Percentiles rank a stretch among this genome's conserved stretches.
phyloP scores from a whole-genome alignment of 768 basidiomycete species.

The Boletales sp. region DNA sequence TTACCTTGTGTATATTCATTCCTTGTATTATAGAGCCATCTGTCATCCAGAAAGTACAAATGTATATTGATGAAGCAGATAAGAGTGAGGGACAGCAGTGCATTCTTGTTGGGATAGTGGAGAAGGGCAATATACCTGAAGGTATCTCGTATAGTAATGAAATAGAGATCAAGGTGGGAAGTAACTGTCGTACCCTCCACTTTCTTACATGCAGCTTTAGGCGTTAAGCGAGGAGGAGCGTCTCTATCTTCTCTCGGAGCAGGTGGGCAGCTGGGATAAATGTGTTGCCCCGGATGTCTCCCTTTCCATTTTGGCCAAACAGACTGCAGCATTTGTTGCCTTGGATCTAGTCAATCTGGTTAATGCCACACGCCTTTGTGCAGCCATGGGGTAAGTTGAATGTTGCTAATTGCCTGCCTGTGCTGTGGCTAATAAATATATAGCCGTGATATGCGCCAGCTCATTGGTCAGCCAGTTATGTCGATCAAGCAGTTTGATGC shows the following conservation, averaged over 20 bases:
- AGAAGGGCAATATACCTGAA: slow-evolving; percentile 59
- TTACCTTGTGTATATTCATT: neutral
- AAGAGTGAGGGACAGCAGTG: slow-evolving; percentile 64
- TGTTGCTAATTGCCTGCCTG: neutral
- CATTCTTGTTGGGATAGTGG: slow-evolving; percentile 69
- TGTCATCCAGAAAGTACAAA: slow-evolving; percentile 54
- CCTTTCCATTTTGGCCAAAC: slow-evolving; percentile 64
- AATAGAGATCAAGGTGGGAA: slow-evolving; percentile 62
- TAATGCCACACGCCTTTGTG: slow-evolving; percentile 49
- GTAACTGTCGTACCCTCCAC: neutral
- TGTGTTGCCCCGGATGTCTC: slow-evolving; percentile 74
- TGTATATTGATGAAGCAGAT: slow-evolving; percentile 62
- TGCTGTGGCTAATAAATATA: neutral
- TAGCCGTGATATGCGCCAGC: slow-evolving; percentile 3
- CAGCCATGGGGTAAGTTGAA: slow-evolving; percentile 28
- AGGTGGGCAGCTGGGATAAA: slow-evolving; percentile 35
- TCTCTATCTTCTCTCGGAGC: slow-evolving; percentile 48
- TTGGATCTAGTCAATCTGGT: slow-evolving; percentile 75
- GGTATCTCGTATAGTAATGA: slow-evolving; percentile 85
- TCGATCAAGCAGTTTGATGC: slow-evolving; percentile 61
- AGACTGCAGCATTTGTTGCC: slow-evolving; percentile 89
- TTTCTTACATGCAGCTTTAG: slow-evolving; percentile 35
- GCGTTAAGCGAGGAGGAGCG: slow-evolving; percentile 80
- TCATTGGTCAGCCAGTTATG: slow-evolving; percentile 13
- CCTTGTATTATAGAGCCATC: slow-evolving; percentile 44